Evolutionary conservation across 78 protist genomes (phyloP), one percentile per base, ranked within the genome.

Genomic region (Dictyostelium brefeldianum): DNA sequence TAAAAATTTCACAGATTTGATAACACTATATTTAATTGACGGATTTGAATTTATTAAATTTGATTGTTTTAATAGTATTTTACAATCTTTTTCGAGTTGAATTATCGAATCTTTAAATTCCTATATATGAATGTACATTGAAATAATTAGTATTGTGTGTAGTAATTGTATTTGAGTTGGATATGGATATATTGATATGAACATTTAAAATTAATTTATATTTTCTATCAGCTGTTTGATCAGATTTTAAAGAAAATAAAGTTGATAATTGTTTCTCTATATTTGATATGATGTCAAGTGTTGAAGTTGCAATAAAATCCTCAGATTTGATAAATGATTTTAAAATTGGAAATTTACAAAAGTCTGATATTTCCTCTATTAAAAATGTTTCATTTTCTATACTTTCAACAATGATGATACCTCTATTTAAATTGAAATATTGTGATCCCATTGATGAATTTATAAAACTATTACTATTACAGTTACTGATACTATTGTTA

Each of bases 71-170:
- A 78, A 54, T 36, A 31, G 12, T 18, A 54, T 9, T 78, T 78
- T 78, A 54, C 71, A 78, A 43, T 78, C 51, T 54, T 29, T 54
- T 48, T 78, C 71, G 18, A 78, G 41, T 54, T 48, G 47, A 20
- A 36, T 18, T 17, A 78, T 48, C 22, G 83, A 36, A 3, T 78
- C 83, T 54, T 56, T 51, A 54, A 78, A 78, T 31, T 78, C 51
- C 83, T 78, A 2, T 36, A 2, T n/a, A n/a, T n/a, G n/a, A n/a
- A n/a, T n/a, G n/a, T n/a, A 36, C 2, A 36, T 3, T 36, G 43
- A 36, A 36, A 36, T 36, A 36, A 36, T 36, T 36, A 36, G 43
- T n/a, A n/a, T n/a, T n/a, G n/a, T n/a, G n/a, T n/a, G n/a, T n/a
- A n/a, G n/a, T n/a, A n/a, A n/a, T n/a, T n/a, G n/a, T n/a, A n/a